Conservation (phyloP, 805 yeast genomes). For the Zygosaccharomyces siamensis region DNA sequence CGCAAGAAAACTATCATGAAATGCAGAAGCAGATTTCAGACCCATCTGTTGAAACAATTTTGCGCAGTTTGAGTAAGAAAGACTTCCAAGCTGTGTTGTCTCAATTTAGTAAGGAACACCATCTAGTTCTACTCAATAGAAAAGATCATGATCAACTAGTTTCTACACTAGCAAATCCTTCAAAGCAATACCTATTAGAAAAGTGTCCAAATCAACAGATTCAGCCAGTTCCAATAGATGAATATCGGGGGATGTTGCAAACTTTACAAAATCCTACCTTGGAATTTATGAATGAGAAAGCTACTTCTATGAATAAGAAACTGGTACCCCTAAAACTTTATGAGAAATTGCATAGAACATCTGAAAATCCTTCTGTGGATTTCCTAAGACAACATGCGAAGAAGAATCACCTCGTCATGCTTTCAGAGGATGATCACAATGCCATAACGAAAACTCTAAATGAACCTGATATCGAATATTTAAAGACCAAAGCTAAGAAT, state of each 20-base stretch:
- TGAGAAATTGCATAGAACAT: slow-evolving; percentile 3
- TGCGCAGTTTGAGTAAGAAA: not conserved
- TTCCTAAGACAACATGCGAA: slow-evolving; percentile 9
- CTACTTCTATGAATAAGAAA: slow-evolving; percentile 15
- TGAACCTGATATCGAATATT: slow-evolving; percentile 15
- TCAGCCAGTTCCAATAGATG: slow-evolving; percentile 10
- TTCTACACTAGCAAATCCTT: slow-evolving; percentile 23
- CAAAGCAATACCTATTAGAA: slow-evolving; percentile 14
- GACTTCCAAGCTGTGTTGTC: slow-evolving; percentile 1
- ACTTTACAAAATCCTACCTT: slow-evolving; percentile 8
- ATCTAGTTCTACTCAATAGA: slow-evolving; percentile 4
- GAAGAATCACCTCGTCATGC: not conserved
- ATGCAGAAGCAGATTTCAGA: slow-evolving; percentile 6
- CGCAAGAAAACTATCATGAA: slow-evolving; percentile 10
- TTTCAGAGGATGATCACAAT: slow-evolving; percentile 3
- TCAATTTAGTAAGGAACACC: slow-evolving; percentile 18
- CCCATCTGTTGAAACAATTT: slow-evolving; percentile 20
- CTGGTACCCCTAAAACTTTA: slow-evolving; percentile 16
- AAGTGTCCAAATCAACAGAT: slow-evolving; percentile 23
- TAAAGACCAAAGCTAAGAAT: slow-evolving; percentile 12
- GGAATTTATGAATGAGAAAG: slow-evolving; percentile 11
- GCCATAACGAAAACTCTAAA: slow-evolving; percentile 1
- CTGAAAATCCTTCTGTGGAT: slow-evolving; percentile 13
- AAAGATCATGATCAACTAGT: slow-evolving; percentile 26
- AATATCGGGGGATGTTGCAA: slow-evolving; percentile 6